Percentiles rank a stretch among this genome's conserved stretches.
These are phyloP conservation scores for Alternaria longipes DNA, from an alignment of 2,329 filamentous ascomycete species.

Conservation along the genomic window DNA sequence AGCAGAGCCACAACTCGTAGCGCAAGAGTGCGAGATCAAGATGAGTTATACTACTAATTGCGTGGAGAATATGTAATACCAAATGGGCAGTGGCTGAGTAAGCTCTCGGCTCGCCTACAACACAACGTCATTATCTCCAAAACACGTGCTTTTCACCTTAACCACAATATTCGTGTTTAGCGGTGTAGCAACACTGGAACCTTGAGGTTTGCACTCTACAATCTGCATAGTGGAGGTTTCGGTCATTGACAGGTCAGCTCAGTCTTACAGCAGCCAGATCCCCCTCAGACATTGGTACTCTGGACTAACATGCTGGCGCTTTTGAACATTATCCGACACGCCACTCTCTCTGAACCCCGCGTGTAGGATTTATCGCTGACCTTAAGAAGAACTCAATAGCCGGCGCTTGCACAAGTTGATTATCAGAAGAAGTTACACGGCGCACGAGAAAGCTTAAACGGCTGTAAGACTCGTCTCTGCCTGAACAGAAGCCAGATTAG, in stretches of 20 bases:
- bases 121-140: not conserved
- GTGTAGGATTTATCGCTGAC: not conserved
- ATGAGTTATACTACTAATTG: not conserved
- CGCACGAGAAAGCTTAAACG: not conserved
- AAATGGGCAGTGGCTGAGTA: conserved; percentile 1
- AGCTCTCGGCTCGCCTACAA: conserved; percentile 5
- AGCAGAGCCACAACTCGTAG: not conserved
- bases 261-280: not conserved
- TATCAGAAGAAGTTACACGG: not conserved
- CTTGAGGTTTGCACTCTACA: not conserved
- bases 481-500: not conserved
- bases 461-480: not conserved
- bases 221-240: not conserved
- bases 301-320: not conserved
- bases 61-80: not conserved
- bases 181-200: not conserved
- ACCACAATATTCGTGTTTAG: not conserved
- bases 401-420: not conserved
- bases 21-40: not conserved
- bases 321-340: not conserved
- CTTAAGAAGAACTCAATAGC: too few species aligned
- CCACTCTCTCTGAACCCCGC: not conserved
- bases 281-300: not conserved
- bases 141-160: not conserved
- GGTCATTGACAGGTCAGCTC: not conserved